Base-by-base conservation (phyloP, 805 yeast species). In the Candida krabiensis region DNA sequence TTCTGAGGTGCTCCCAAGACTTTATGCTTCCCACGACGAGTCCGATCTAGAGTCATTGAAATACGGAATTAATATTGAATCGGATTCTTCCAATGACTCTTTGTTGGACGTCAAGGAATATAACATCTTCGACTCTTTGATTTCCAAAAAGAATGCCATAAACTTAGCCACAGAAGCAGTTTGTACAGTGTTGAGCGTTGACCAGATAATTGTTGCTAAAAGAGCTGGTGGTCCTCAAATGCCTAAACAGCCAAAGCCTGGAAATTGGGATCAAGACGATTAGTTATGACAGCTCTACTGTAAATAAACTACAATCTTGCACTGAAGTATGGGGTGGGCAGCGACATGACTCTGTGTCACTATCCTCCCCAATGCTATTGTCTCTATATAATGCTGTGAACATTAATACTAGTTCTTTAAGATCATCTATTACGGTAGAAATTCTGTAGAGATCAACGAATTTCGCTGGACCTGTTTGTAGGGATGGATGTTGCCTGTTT, bases 121-220 rank as follows among this genome's bases (percentile, higher is more conserved):
- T 26, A 83, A 83, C 3, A 83, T 93, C 39, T 85, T 71, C 58
- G 99, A 91, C 62, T 75, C 91, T 46, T 74, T 84, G 47, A 70
- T 86, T 16, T 75, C 90, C 29, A 91, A 93, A 71, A 76, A 74
- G 55, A 84, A 87, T 46, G 99, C 97, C 32, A 83, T 93, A 50
- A 79, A 82, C 53, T 83, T 93, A 47, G 98, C 99, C 13, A 89
- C 96, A 3, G 98, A 93, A 50, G 96, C 97, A 33, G 95, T 96
- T 11, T 78, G 75, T 46, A 93, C 98, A 4, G 83, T 90, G 37
- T 73, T 90, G 47, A 81, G 95, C 18, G 93, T 93, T 35, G 98
- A 93, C 63, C 98, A 91, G 73, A 91, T 91, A 56, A 93, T 91
- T 60, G 93, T 91, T 93, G 98, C 99, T 30, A 91, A 91, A 77